A percentile compares a stretch with the other conserved stretches of the same genome.
Evolutionary conservation across 352 stramenopile species (phyloP).

Genomic region (Phytophthora citrophthora): DNA sequence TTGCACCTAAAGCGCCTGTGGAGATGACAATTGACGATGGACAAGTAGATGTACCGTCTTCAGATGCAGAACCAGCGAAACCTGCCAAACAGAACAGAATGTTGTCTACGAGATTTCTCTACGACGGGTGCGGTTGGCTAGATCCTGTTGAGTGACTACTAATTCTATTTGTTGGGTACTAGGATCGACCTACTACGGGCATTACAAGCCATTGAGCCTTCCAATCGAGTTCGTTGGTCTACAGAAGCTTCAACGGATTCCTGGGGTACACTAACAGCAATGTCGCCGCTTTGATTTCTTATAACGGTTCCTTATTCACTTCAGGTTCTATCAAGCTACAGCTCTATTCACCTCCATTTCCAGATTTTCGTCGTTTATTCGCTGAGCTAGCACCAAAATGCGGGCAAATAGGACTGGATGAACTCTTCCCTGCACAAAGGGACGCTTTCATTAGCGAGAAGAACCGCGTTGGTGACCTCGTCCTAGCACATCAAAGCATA

Average conservation of each 20-base stretch:
- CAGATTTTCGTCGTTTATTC: constrained; percentile 54
- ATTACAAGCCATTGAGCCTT: constrained; percentile 64
- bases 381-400: constrained; percentile 53
- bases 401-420: constrained; percentile 74
- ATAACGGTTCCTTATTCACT: background rate
- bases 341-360: constrained; percentile 47
- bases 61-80: constrained; percentile 19
- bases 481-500: constrained; percentile 64
- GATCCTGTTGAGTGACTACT: background rate
- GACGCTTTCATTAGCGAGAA: constrained; percentile 69
- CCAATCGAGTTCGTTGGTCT: constrained; percentile 41
- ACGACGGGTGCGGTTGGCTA: constrained; percentile 52
- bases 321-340: constrained; percentile 70
- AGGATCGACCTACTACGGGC: constrained; percentile 72
- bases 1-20: constrained; percentile 14
- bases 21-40: constrained; percentile 4
- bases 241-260: constrained; percentile 8
- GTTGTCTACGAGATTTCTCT: constrained; percentile 56
- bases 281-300: background rate
- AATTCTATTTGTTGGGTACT: background rate
- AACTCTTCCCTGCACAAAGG: constrained; percentile 60
- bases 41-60: background rate
- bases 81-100: constrained; percentile 21
- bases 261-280: constrained; percentile 37
- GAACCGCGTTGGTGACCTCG: constrained; percentile 66